phyloP scores from a whole-genome alignment of 2,329 filamentous ascomycete genomes.

The Knufia fluminis region DNA sequence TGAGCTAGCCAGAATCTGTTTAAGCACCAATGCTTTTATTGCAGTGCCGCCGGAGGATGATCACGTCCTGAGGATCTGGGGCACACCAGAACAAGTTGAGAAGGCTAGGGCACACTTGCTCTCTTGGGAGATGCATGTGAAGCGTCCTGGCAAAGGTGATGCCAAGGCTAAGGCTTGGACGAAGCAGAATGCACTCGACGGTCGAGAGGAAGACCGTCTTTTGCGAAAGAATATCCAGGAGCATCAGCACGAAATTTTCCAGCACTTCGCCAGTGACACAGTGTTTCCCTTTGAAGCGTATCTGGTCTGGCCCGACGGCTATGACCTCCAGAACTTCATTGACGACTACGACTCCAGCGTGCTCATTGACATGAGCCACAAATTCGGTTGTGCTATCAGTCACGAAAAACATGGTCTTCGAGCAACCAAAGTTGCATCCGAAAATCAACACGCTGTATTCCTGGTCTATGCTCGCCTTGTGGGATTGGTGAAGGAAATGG shows the following conservation, averaged over 20 bases:
- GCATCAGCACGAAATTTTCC: slow-evolving; percentile 11
- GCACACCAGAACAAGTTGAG: slow-evolving; percentile 11
- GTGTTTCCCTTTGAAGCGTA: slow-evolving; percentile 15
- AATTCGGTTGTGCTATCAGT: slow-evolving; percentile 14
- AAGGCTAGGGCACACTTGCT: slow-evolving; percentile 11
- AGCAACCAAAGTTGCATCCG: slow-evolving; percentile 11
- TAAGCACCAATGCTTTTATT: slow-evolving; percentile 14
- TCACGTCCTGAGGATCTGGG: slow-evolving; percentile 18
- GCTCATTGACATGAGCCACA: slow-evolving; percentile 13
- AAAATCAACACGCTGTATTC: slow-evolving; percentile 10
- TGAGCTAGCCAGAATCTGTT: slow-evolving; percentile 5
- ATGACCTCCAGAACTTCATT: slow-evolving; percentile 19
- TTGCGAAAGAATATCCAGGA: slow-evolving; percentile 10
- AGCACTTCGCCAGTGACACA: slow-evolving; percentile 10
- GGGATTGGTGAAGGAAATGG: slow-evolving; percentile 19
- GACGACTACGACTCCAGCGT: slow-evolving; percentile 9
- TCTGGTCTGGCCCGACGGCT: slow-evolving; percentile 19
- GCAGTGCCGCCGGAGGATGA: slow-evolving; percentile 10
- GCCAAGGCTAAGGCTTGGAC: slow-evolving; percentile 10
- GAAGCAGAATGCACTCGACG: slow-evolving; percentile 17
- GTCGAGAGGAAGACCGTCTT: slow-evolving; percentile 18
- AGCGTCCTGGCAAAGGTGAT: background rate
- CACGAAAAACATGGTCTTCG: background rate
- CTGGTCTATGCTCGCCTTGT: slow-evolving; percentile 14
- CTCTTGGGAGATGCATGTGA: slow-evolving; percentile 15